Conservation (phyloP, 179 eudicot genomes). For the Sideroxylon spinosum region DNA sequence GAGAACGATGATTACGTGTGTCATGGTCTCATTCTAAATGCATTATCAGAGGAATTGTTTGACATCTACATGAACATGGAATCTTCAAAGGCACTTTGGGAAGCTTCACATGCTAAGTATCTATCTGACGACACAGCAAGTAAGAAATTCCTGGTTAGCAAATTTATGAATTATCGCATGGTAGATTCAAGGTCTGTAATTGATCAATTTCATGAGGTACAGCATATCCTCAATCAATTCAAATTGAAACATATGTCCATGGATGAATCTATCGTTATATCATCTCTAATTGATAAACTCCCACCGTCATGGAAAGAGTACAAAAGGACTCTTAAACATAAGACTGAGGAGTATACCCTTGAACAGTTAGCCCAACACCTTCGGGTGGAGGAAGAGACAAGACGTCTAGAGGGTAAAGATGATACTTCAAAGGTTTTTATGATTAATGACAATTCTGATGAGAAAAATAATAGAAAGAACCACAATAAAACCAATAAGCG, state of each 20-base stretch:
- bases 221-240: not conserved
- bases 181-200: not conserved
- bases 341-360: not conserved
- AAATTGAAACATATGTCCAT: not conserved
- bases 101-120: not conserved
- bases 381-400: not conserved
- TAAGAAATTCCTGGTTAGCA: not conserved
- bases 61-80: too few relatives aligned
- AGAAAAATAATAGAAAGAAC: too few relatives aligned
- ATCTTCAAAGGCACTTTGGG: not conserved
- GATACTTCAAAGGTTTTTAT: not conserved
- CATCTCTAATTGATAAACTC: not conserved
- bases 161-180: not conserved
- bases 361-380: not conserved
- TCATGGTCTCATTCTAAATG: too few relatives aligned
- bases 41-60: too few relatives aligned
- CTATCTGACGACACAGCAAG: not conserved
- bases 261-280: not conserved
- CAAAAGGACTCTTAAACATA: not conserved
- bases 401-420: not conserved
- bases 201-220: conserved; percentile 4
- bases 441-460: too few relatives aligned
- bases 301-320: not conserved
- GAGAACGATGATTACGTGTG: too few relatives aligned
- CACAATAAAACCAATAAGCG: too few relatives aligned